phyloP scores from a whole-genome alignment of 345 rosid species.

The Raphanus sativus region DNA sequence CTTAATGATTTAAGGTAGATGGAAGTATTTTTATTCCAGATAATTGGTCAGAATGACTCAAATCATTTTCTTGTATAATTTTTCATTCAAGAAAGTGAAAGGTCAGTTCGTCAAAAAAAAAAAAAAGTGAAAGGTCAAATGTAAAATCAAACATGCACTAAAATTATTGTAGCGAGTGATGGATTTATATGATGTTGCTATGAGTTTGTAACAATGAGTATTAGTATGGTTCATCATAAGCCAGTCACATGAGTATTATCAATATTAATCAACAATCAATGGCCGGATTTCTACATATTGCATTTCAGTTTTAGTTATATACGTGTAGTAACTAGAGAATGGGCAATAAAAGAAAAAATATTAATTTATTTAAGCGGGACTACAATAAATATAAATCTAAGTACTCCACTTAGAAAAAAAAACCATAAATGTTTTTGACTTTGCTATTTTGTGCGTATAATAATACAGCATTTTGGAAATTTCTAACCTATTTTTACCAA shows the following conservation, averaged over 20 bases:
- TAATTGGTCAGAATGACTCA: slow-evolving; percentile 14
- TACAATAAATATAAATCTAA: not conserved
- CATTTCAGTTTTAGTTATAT: not conserved
- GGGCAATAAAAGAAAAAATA: not conserved
- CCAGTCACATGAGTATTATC: not conserved
- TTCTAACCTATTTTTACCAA: not conserved
- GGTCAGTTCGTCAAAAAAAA: not conserved
- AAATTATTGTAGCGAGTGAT: not conserved
- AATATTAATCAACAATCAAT: not conserved
- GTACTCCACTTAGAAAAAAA: not conserved
- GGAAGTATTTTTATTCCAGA: not conserved
- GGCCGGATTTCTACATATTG: not conserved
- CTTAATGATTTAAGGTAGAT: slow-evolving; percentile 30
- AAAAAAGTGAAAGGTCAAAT: not conserved
- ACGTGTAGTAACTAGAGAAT: not conserved
- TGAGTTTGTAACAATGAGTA: not conserved
- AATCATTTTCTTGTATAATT: not conserved
- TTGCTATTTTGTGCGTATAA: not conserved
- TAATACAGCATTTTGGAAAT: not conserved
- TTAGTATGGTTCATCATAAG: not conserved
- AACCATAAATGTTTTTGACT: not conserved
- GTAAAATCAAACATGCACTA: not conserved
- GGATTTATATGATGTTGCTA: slow-evolving; percentile 16
- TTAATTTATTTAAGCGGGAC: not conserved
- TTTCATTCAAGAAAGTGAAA: not conserved